Conservation (phyloP, 495 filamentous ascomycete genomes). For the Lepraria neglecta region DNA sequence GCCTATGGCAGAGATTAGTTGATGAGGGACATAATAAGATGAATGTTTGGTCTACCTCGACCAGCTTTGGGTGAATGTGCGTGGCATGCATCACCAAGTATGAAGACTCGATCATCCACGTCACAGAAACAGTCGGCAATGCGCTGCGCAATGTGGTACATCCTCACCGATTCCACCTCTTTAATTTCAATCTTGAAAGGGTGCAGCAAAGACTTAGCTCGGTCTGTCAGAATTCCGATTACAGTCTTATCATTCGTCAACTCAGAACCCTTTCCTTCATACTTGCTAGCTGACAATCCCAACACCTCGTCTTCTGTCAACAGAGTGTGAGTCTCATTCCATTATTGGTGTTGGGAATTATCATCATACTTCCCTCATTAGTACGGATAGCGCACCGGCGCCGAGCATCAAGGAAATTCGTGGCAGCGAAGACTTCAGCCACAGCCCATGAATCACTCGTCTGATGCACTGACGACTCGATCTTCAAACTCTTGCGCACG, state of each 20-base stretch:
- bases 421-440: background rate
- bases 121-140: constrained; percentile 59
- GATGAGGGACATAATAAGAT: too few relatives aligned
- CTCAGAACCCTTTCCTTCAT: too few relatives aligned
- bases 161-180: constrained; percentile 5
- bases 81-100: constrained; percentile 77
- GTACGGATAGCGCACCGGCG: background rate
- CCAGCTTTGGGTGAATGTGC: constrained; percentile 80
- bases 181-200: background rate
- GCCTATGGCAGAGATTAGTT: too few relatives aligned
- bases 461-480: background rate
- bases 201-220: background rate
- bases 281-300: too few relatives aligned
- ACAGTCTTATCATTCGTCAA: too few relatives aligned
- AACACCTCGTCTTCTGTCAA: background rate
- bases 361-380: background rate
- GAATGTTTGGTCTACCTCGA: constrained; percentile 34
- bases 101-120: constrained; percentile 58
- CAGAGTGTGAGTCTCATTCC: background rate
- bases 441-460: constrained; percentile 1
- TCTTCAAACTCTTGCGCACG: background rate
- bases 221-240: background rate
- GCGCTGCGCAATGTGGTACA: constrained; percentile 57
- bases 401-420: constrained; percentile 3
- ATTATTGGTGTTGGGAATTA: background rate